phyloP scores from a whole-genome alignment of 116 monocot genomes.

The Cymodocea nodosa region DNA sequence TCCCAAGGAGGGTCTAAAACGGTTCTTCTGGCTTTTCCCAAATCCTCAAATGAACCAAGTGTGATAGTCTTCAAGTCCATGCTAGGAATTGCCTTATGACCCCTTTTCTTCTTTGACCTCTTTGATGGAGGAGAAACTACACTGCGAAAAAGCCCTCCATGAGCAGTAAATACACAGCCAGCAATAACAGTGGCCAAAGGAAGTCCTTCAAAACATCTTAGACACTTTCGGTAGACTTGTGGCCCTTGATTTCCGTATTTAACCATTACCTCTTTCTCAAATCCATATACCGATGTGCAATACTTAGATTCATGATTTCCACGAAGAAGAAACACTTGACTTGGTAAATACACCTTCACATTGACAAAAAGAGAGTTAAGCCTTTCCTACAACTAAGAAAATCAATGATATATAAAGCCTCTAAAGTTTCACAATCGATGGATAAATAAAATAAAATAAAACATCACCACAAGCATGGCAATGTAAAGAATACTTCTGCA shows the following conservation, averaged over 20 bases:
- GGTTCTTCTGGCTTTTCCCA: constrained; percentile 67
- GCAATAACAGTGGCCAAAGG: constrained; percentile 90
- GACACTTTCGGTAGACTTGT: constrained; percentile 77
- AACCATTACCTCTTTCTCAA: constrained; percentile 84
- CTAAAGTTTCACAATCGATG: too few relatives aligned
- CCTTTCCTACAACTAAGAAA: not conserved
- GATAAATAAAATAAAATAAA: too few relatives aligned
- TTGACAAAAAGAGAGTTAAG: not conserved
- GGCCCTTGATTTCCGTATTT: constrained; percentile 76
- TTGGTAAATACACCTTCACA: constrained; percentile 52
- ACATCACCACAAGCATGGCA: too few relatives aligned
- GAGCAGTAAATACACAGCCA: constrained; percentile 73
- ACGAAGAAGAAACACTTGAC: constrained; percentile 87
- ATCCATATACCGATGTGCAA: constrained; percentile 96
- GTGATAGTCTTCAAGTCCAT: constrained; percentile 22
- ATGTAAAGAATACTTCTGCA: too few relatives aligned
- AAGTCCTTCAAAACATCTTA: constrained; percentile 95
- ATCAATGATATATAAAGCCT: too few relatives aligned
- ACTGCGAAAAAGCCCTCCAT: constrained; percentile 90
- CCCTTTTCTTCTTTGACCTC: constrained; percentile 63
- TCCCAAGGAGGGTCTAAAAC: constrained; percentile 93
- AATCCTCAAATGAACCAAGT: constrained; percentile 83
- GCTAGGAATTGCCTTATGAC: constrained; percentile 18
- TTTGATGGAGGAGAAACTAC: constrained; percentile 24
- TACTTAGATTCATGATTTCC: constrained; percentile 99